Conservation (phyloP, 768 basidiomycete genomes). For the Tulasnella sp. region DNA sequence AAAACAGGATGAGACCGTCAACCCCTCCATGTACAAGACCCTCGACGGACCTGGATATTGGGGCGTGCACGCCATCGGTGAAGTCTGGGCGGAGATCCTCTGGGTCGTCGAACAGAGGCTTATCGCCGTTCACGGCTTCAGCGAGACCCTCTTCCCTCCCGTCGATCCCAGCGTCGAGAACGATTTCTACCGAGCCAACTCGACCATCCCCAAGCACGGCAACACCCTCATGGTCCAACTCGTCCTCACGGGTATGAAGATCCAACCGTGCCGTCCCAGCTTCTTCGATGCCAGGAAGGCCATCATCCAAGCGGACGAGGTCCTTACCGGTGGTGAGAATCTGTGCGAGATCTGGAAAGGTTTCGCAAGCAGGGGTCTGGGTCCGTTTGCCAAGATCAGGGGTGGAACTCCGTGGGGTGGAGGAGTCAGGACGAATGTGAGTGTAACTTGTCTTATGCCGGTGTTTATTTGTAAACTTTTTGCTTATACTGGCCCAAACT, state of each 20-base stretch:
- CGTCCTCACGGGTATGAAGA: slow-evolving; percentile 86
- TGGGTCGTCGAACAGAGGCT: slow-evolving; percentile 67
- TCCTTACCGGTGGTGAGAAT: slow-evolving; percentile 90
- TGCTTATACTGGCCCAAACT: not conserved
- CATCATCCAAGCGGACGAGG: slow-evolving; percentile 81
- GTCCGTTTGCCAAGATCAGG: slow-evolving; percentile 58
- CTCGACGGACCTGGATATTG: slow-evolving; percentile 91
- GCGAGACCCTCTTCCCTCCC: slow-evolving; percentile 56
- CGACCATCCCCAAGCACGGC: slow-evolving; percentile 78
- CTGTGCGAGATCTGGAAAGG: slow-evolving; percentile 75
- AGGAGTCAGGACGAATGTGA: slow-evolving; percentile 63
- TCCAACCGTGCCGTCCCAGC: slow-evolving; percentile 77
- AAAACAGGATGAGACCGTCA: slow-evolving; percentile 48
- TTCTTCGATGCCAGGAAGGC: slow-evolving; percentile 88
- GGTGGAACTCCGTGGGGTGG: slow-evolving; percentile 89
- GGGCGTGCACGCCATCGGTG: slow-evolving; percentile 46
- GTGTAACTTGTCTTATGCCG: slow-evolving; percentile 13
- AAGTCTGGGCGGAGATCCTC: slow-evolving; percentile 73
- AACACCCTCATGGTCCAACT: slow-evolving; percentile 73
- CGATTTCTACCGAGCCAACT: slow-evolving; percentile 60
- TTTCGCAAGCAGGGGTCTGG: slow-evolving; percentile 75
- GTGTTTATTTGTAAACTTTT: too few relatives aligned
- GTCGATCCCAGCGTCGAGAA: slow-evolving; percentile 36
- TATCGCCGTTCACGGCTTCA: slow-evolving; percentile 74
- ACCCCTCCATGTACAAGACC: slow-evolving; percentile 89